Percentiles rank a stretch among this genome's conserved stretches.
These are phyloP conservation scores for Phanerochaete carnosa DNA, from an alignment of 768 basidiomycete genomes.

Conservation along the genomic window DNA sequence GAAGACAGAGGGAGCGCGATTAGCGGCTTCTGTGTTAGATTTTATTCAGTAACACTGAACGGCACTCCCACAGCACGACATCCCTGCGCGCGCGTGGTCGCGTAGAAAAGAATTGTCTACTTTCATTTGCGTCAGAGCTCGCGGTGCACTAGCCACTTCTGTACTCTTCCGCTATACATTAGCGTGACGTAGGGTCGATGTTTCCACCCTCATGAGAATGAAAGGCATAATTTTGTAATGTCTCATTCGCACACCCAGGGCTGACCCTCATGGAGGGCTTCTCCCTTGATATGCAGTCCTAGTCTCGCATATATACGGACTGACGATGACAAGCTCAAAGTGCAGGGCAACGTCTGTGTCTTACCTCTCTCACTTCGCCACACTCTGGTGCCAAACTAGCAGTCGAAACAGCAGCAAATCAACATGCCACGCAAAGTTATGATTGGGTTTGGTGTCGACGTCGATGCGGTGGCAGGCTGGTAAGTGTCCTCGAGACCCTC, in stretches of 20 bases:
- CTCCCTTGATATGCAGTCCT: not conserved
- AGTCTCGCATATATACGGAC: not conserved
- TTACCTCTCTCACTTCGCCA: not conserved
- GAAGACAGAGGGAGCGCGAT: no score
- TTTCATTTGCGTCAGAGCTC: no score
- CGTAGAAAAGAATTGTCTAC: no score
- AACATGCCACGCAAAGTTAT: slow-evolving; percentile 54
- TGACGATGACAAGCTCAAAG: not conserved
- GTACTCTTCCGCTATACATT: not conserved
- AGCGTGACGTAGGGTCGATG: not conserved
- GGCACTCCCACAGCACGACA: no score
- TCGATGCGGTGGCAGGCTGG: slow-evolving; percentile 79
- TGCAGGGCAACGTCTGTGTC: not conserved
- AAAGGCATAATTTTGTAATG: not conserved
- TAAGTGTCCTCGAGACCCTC: slow-evolving; percentile 20
- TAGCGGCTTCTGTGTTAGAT: no score
- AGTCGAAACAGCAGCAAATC: not conserved
- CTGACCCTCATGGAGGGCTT: not conserved
- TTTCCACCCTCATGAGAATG: not conserved
- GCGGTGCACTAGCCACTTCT: not conserved
- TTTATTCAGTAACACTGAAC: no score
- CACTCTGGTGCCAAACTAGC: no score
- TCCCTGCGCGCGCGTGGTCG: no score
- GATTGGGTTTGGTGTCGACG: slow-evolving; percentile 66
- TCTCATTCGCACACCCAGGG: not conserved